These are phyloP conservation scores for Nymphaea thermarum DNA, from an alignment of 164 flowering plant genomes.

Conservation along the genomic window DNA sequence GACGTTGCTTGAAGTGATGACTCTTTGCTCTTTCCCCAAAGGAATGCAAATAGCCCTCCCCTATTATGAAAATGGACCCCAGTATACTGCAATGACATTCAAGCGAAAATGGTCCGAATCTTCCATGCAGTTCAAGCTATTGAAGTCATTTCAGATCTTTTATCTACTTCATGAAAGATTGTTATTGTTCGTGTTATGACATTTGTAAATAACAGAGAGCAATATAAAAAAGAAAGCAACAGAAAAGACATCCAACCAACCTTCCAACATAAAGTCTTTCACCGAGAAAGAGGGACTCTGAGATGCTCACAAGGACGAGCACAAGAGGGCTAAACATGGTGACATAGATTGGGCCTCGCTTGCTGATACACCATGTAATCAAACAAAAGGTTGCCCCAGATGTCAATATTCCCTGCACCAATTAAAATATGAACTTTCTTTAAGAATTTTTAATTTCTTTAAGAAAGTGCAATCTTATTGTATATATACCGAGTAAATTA, in stretches of 20 bases:
- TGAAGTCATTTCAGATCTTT: too few relatives aligned
- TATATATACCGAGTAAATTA: background rate
- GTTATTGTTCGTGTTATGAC: background rate
- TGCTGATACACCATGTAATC: constrained; percentile 11
- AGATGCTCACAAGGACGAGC: constrained; percentile 18
- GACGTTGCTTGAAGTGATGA: background rate
- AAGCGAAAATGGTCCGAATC: too few relatives aligned
- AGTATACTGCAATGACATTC: constrained; percentile 1
- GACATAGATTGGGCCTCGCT: constrained; percentile 25
- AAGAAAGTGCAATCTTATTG: background rate
- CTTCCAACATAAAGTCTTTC: constrained; percentile 17
- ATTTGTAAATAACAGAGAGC: background rate
- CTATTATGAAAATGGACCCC: constrained; percentile 2
- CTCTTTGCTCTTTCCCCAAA: constrained; percentile 7
- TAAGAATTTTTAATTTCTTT: background rate
- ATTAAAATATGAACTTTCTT: background rate
- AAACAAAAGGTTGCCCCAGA: constrained; percentile 31
- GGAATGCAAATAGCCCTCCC: constrained; percentile 5
- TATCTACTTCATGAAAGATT: background rate
- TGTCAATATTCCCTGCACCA: constrained; percentile 29
- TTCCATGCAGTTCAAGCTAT: too few relatives aligned
- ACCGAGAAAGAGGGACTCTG: constrained; percentile 22
- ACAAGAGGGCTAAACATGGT: constrained; percentile 30
- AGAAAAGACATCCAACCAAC: background rate
- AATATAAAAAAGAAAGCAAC: background rate